Evolutionary conservation across 139 green algal genomes (phyloP).

Genomic region (Volvox reticuliferus): DNA sequence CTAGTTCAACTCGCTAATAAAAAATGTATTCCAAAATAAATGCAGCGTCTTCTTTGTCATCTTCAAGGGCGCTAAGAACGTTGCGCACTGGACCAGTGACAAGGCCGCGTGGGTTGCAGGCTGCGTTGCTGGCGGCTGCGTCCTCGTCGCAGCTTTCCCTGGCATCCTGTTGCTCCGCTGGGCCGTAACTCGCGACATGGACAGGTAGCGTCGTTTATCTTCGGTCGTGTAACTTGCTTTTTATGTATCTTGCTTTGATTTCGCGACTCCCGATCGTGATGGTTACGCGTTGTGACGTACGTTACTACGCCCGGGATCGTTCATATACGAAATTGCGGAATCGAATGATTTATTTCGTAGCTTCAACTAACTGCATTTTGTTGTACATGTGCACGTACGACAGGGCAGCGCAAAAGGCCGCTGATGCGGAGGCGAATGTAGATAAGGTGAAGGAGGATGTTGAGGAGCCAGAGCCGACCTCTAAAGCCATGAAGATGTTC

Average conservation of each 20-base stretch:
- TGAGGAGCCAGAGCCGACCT: conserved; percentile 16
- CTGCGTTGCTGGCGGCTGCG: background rate
- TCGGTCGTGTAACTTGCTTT: too few species aligned
- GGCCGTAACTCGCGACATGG: conserved; percentile 9
- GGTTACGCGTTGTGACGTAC: too few species aligned
- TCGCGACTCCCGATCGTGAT: too few species aligned
- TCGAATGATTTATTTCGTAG: too few species aligned
- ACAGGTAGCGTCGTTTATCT: background rate
- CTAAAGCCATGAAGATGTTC: conserved; percentile 26
- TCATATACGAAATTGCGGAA: too few species aligned
- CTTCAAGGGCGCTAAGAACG: conserved; percentile 60
- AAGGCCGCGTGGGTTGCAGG: conserved; percentile 55
- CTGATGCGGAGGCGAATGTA: conserved; percentile 29
- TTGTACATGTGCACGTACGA: background rate
- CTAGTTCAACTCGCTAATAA: too few species aligned
- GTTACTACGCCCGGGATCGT: too few species aligned
- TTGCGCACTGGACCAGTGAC: conserved; percentile 16
- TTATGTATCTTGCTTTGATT: too few species aligned
- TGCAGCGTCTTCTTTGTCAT: conserved; percentile 64
- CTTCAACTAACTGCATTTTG: too few species aligned
- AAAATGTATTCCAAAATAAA: background rate
- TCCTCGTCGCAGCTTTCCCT: background rate
- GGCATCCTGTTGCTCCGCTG: conserved; percentile 18
- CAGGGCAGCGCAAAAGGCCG: conserved; percentile 31
- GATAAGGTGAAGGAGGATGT: background rate